A percentile compares a stretch with the other conserved stretches of the same genome.
These are phyloP conservation scores for Ophiostoma angusticollis DNA, from an alignment of 2,329 filamentous ascomycete species.

Conservation along the genomic window DNA sequence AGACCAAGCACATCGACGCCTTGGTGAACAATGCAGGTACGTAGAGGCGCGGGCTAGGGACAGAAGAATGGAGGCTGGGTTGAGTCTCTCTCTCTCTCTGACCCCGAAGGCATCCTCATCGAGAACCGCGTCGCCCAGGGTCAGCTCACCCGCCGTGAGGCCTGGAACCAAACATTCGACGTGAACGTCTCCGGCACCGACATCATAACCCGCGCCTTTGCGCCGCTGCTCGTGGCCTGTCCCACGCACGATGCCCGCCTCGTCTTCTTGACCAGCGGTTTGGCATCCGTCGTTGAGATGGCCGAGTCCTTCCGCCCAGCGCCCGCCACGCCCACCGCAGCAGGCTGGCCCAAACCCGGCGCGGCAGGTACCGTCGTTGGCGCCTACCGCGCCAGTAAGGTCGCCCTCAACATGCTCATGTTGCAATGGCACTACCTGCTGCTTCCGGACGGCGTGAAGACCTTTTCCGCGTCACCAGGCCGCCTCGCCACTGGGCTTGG, in stretches of 20 bases:
- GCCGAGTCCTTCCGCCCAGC: neutral
- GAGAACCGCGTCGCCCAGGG: neutral
- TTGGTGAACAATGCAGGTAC: constrained; percentile 23
- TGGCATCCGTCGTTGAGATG: constrained; percentile 23
- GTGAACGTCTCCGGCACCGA: constrained; percentile 37
- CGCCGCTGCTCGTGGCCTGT: constrained; percentile 31
- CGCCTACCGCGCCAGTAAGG: constrained; percentile 18
- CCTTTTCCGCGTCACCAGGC: constrained; percentile 35
- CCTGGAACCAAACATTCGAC: constrained; percentile 34
- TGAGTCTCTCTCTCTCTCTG: neutral
- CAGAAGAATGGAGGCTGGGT: constrained; percentile 8
- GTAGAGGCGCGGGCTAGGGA: too few species aligned
- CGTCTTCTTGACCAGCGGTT: constrained; percentile 35
- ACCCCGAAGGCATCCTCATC: neutral
- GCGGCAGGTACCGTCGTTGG: neutral
- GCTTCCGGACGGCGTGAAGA: constrained; percentile 36
- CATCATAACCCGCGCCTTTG: constrained; percentile 26
- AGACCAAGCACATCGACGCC: constrained; percentile 20
- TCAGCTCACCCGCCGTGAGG: constrained; percentile 23
- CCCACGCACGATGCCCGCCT: constrained; percentile 29
- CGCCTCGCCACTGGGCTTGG: constrained; percentile 34
- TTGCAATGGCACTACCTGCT: constrained; percentile 29
- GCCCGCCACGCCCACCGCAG: constrained; percentile 8
- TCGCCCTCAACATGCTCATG: constrained; percentile 36
- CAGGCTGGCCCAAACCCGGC: constrained; percentile 28